Conservation (phyloP, 495 filamentous ascomycete genomes). For the Aspergillus conjunctus region DNA sequence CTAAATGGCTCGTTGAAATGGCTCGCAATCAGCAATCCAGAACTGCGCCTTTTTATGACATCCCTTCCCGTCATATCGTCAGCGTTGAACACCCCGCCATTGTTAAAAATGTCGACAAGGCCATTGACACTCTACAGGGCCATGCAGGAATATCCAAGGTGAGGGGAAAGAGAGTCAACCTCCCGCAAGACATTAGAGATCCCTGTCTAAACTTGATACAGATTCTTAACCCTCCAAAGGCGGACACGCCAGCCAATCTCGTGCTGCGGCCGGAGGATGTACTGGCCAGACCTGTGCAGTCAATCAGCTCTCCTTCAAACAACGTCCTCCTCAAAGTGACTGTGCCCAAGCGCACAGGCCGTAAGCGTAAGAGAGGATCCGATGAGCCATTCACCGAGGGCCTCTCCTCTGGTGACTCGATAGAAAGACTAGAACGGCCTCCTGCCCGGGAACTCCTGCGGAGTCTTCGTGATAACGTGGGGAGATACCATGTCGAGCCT, state of each 20-base stretch:
- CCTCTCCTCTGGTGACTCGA: constrained; percentile 8
- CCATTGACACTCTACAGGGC: constrained; percentile 75
- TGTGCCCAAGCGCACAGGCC: constrained; percentile 81
- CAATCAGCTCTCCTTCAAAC: constrained; percentile 67
- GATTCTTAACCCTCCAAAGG: constrained; percentile 46
- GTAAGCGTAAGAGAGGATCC: constrained; percentile 77
- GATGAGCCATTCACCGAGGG: constrained; percentile 59
- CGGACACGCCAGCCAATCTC: constrained; percentile 51
- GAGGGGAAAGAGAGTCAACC: constrained; percentile 8
- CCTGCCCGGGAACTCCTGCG: constrained; percentile 54
- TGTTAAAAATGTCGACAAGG: constrained; percentile 79
- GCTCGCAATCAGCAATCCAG: constrained; percentile 27
- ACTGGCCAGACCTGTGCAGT: constrained; percentile 71
- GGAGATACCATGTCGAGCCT: constrained; percentile 67
- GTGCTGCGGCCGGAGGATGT: constrained; percentile 78
- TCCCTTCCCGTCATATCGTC: constrained; percentile 67
- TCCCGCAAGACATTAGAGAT: too few species aligned
- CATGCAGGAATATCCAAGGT: constrained; percentile 66
- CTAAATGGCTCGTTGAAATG: constrained; percentile 13
- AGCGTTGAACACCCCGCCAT: constrained; percentile 88
- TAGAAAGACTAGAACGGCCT: constrained; percentile 24
- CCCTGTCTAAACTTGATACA: constrained; percentile 17
- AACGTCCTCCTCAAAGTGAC: constrained; percentile 86
- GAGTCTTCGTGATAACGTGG: constrained; percentile 70
- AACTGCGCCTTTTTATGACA: constrained; percentile 55